Evolutionary conservation across 495 filamentous ascomycete species (phyloP).

Genomic region (Penicillium pulvis): DNA sequence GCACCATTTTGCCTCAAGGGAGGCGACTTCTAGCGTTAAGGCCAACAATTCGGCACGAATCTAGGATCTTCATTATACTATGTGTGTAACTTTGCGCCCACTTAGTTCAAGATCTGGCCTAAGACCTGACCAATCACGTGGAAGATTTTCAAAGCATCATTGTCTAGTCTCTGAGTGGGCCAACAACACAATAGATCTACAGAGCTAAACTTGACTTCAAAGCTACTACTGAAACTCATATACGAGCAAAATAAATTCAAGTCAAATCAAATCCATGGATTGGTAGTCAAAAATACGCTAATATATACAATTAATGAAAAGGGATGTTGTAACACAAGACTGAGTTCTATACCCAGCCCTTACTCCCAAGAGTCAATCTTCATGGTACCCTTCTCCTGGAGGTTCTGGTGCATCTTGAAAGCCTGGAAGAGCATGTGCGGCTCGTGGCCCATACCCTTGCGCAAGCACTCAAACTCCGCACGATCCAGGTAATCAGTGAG

Average conservation of each 20-base stretch:
- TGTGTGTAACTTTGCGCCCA: no score
- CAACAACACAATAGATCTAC: not conserved
- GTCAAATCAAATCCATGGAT: not conserved
- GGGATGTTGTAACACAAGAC: not conserved
- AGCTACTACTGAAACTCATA: no score
- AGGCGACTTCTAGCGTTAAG: no score
- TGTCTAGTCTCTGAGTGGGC: constrained; percentile 6
- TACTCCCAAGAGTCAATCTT: constrained; percentile 63
- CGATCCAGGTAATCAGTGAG: constrained; percentile 82
- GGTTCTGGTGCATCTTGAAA: constrained; percentile 87
- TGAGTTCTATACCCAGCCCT: not conserved
- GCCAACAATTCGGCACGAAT: no score
- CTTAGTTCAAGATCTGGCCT: not conserved
- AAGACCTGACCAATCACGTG: not conserved
- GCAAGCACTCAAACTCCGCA: constrained; percentile 83
- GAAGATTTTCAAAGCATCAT: not conserved
- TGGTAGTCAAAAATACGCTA: not conserved
- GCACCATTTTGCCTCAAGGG: no score
- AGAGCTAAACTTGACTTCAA: not conserved
- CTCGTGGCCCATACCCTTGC: constrained; percentile 89
- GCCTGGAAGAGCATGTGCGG: constrained; percentile 81
- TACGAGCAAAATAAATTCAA: not conserved
- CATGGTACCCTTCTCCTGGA: constrained; percentile 84
- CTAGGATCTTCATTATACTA: no score
- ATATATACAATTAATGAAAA: not conserved